A percentile compares a stretch with the other conserved stretches of the same genome.
phyloP scores from a whole-genome alignment of 768 basidiomycete species.

The Phylloporus rhodoxanthus region DNA sequence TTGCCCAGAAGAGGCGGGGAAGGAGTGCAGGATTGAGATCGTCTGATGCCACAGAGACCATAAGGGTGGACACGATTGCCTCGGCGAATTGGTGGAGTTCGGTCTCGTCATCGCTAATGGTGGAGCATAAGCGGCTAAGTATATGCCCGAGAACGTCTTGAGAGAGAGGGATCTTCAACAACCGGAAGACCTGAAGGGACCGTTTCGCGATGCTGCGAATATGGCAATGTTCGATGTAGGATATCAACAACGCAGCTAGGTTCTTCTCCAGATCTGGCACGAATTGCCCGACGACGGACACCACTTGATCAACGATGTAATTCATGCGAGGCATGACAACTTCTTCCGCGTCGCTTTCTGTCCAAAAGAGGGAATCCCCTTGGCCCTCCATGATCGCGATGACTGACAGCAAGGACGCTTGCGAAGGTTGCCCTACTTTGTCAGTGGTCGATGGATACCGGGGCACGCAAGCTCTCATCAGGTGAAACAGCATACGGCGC shows the following conservation, averaged over 20 bases:
- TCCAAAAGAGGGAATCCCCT: constrained; percentile 59
- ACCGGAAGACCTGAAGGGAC: constrained; percentile 85
- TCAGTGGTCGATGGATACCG: constrained; percentile 71
- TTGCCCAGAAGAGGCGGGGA: constrained; percentile 86
- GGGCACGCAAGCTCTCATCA: constrained; percentile 76
- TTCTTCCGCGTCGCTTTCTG: constrained; percentile 54
- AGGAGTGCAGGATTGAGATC: constrained; percentile 57
- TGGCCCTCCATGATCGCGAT: constrained; percentile 55
- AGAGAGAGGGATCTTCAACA: constrained; percentile 66
- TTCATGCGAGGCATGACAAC: constrained; percentile 64
- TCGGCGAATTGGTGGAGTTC: constrained; percentile 79
- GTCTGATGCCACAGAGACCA: constrained; percentile 48
- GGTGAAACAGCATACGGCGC: constrained; percentile 76
- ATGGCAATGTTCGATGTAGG: constrained; percentile 84
- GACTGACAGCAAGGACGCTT: constrained; percentile 43
- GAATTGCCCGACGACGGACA: constrained; percentile 63
- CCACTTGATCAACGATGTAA: constrained; percentile 56
- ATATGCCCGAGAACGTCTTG: constrained; percentile 70
- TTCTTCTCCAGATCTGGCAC: constrained; percentile 62
- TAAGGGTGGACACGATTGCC: constrained; percentile 76
- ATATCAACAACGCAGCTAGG: constrained; percentile 76
- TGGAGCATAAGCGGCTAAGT: constrained; percentile 78
- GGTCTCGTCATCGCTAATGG: constrained; percentile 68
- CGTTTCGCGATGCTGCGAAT: constrained; percentile 82
- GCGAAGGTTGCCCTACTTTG: constrained; percentile 43